Conservation (phyloP, 495 filamentous ascomycete genomes). For the Hypoxylon fragiforme region DNA sequence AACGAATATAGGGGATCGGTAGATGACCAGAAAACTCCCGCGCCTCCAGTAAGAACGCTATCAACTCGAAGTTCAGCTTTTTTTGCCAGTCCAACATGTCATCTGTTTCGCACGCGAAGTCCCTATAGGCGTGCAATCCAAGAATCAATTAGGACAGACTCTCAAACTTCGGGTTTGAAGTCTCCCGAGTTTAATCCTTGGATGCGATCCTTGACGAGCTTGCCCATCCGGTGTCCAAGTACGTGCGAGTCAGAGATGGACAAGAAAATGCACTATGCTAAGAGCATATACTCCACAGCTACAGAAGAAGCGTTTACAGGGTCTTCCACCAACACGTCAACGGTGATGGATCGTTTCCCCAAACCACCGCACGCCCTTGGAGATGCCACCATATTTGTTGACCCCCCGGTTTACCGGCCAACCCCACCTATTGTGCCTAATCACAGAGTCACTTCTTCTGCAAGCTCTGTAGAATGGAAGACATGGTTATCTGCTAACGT, state of each 20-base stretch:
- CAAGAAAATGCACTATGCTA: conserved; percentile 39
- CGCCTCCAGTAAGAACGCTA: conserved; percentile 13
- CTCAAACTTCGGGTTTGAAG: conserved; percentile 24
- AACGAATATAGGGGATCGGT: background rate
- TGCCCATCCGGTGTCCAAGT: conserved; percentile 34
- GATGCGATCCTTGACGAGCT: conserved; percentile 46
- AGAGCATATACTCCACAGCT: conserved; percentile 50
- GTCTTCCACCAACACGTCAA: conserved; percentile 3
- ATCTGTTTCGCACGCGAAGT: conserved; percentile 56
- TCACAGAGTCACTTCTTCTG: conserved; percentile 43
- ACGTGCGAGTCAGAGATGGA: conserved; percentile 39
- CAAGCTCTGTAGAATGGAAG: conserved; percentile 58
- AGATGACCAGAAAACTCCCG: background rate
- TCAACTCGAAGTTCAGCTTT: conserved; percentile 41
- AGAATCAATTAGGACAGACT: conserved; percentile 43
- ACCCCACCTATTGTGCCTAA: conserved; percentile 30
- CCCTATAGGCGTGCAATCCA: conserved; percentile 58
- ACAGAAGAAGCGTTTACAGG: conserved; percentile 15
- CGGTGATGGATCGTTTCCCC: conserved; percentile 6
- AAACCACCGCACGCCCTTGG: conserved; percentile 20
- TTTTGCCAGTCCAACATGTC: conserved; percentile 49
- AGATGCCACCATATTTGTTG: conserved; percentile 37
- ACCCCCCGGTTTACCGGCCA: conserved; percentile 28
- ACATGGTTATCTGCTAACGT: conserved; percentile 56
- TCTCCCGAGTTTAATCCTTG: conserved; percentile 52